phyloP scores from a whole-genome alignment of 2,329 filamentous ascomycete genomes.

The Trichoderma brevicompactum region DNA sequence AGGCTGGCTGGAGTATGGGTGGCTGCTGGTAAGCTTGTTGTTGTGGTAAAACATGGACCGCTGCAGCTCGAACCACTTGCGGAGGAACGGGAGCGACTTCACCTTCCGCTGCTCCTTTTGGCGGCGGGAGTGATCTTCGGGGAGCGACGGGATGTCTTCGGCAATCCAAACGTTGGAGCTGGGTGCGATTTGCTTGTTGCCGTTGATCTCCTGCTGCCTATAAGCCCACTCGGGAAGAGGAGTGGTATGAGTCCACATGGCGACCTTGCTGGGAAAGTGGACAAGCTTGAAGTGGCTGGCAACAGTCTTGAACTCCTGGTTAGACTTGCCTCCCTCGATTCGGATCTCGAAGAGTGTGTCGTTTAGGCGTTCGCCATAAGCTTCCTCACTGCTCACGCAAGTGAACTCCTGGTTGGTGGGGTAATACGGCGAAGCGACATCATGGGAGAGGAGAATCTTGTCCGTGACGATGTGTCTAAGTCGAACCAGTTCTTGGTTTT shows the following conservation, averaged over 20 bases:
- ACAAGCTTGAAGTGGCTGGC: constrained; percentile 95
- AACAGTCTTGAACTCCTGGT: constrained; percentile 86
- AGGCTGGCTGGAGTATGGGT: constrained; percentile 92
- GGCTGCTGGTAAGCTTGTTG: constrained; percentile 94
- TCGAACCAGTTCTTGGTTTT: constrained; percentile 83
- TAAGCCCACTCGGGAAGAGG: constrained; percentile 97
- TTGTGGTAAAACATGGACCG: constrained; percentile 99
- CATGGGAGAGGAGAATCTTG: constrained; percentile 85
- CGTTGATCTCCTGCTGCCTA: constrained; percentile 98
- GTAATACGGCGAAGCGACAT: constrained; percentile 94
- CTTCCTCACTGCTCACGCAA: constrained; percentile 73
- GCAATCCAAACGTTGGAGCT: constrained; percentile 94
- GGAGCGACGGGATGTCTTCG: constrained; percentile 84
- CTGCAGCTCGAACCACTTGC: constrained; percentile 96
- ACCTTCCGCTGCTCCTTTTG: constrained; percentile 76
- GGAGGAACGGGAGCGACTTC: constrained; percentile 84
- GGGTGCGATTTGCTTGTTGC: constrained; percentile 91
- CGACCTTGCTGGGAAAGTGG: constrained; percentile 92
- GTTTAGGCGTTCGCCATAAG: constrained; percentile 73
- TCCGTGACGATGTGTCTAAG: constrained; percentile 87
- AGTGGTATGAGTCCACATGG: constrained; percentile 97
- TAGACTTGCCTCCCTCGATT: constrained; percentile 81
- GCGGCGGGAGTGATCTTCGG: constrained; percentile 72
- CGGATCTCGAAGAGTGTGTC: constrained; percentile 93
- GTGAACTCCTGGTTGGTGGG: constrained; percentile 99